Evolutionary conservation across 805 yeast species (phyloP), one percentile per base, ranked within the genome.

Genomic region (Metschnikowia cerradonensis): DNA sequence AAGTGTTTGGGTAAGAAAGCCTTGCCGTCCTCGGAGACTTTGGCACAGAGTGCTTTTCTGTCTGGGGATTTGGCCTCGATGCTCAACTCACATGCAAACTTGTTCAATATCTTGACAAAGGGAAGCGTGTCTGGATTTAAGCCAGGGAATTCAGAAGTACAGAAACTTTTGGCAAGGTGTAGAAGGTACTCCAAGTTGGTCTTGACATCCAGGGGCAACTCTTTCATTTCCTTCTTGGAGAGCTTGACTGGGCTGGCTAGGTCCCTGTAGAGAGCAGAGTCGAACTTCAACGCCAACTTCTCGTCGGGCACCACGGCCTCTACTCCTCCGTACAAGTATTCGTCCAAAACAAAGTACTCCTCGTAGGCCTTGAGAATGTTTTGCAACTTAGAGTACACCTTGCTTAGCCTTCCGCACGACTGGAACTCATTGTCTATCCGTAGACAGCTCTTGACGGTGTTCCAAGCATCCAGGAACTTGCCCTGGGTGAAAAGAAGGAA

Each of bases 401-500:
- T 79, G 10, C 88, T 78, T 31, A 77, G 60, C 15, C 62, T 68
- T 31, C 83, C 81, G 65, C 96, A 90, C 2, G 67, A 69, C 26
- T 69, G 68, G 56, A 77, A 78, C 54, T 89, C 97, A 66, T 89
- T 87, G 65, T 92, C 92, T 41, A 81, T 76, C 49, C 86, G 82
- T 45, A 92, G 70, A 64, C 97, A 90, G 55, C 79, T 82, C 57
- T 84, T 79, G 23, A 84, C 72, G 37, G 75, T 72, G 52, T 66
- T 73, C 59, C 79, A 67, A 0, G 86, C 77, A 23, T 74, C 73
- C 14, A 79, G 79, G 52, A 76, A 80, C 38, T 81, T 80, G 36
- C 73, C 70, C 37, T 82, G 72, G 6, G 82, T 77, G 57, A 75
- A 83, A 45, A 79, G 66, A 50, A 71, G 56, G 50, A 63, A 66